Conservation (phyloP, 2,329 filamentous ascomycete genomes). For the Lanzia echinophila region DNA sequence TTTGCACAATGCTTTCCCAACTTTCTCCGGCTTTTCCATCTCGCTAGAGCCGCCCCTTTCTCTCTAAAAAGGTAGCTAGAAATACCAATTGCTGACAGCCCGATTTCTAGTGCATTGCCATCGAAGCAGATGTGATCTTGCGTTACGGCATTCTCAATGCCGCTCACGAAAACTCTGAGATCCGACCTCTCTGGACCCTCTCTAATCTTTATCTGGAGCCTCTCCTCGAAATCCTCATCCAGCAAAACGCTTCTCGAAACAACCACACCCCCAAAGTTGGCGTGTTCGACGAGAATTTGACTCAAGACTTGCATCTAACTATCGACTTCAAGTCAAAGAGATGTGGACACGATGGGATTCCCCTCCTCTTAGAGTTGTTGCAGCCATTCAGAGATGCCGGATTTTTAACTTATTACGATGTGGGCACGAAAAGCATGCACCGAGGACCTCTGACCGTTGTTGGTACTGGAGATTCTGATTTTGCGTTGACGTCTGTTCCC, state of each 20-base stretch:
- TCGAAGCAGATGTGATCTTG: slow-evolving; percentile 57
- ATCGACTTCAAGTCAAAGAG: slow-evolving; percentile 44
- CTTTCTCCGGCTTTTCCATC: too few relatives aligned
- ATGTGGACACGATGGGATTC: slow-evolving; percentile 25
- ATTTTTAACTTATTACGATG: slow-evolving; percentile 33
- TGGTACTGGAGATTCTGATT: slow-evolving; percentile 42
- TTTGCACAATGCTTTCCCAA: too few relatives aligned
- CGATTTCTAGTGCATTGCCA: slow-evolving; percentile 37
- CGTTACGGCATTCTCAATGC: slow-evolving; percentile 46
- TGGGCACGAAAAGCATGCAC: slow-evolving; percentile 26
- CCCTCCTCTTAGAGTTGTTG: slow-evolving; percentile 35
- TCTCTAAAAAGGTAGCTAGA: too few relatives aligned
- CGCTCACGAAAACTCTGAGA: slow-evolving; percentile 47
- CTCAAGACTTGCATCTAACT: slow-evolving; percentile 34
- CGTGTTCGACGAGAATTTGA: slow-evolving; percentile 17
- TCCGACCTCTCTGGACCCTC: slow-evolving; percentile 47
- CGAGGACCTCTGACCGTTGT: slow-evolving; percentile 42
- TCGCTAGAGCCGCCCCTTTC: too few relatives aligned
- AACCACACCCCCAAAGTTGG: slow-evolving; percentile 13
- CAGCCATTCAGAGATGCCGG: slow-evolving; percentile 35
- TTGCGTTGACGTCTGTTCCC: slow-evolving; percentile 20
- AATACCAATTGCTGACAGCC: too few relatives aligned
- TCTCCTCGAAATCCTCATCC: slow-evolving; percentile 47
- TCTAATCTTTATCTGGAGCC: slow-evolving; percentile 53
- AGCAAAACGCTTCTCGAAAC: slow-evolving; percentile 35